Conservation (phyloP, 371 early-diverging fungal species). For the Syncephalastrum sp. region DNA sequence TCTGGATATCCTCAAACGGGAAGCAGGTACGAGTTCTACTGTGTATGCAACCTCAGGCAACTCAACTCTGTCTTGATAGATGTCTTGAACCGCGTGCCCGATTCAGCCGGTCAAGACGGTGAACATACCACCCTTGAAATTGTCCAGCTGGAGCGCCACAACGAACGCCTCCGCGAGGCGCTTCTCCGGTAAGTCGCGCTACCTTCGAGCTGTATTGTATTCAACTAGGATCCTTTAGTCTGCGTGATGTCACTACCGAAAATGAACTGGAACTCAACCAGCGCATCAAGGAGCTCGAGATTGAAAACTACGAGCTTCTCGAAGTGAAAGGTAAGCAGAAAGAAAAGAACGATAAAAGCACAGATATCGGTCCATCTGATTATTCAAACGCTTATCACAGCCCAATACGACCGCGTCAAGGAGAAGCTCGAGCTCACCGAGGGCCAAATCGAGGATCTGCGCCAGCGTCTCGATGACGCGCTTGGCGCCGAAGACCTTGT, state of each 20-base stretch:
- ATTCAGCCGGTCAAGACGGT: conserved; percentile 46
- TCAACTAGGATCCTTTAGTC: conserved; percentile 27
- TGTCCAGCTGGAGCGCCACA: conserved; percentile 76
- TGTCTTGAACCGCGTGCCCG: conserved; percentile 36
- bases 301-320: conserved; percentile 56
- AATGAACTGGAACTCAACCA: conserved; percentile 69
- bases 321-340: conserved; percentile 44
- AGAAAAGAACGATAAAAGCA: conserved; percentile 1
- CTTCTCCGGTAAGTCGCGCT: too few species aligned
- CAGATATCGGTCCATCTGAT: not conserved
- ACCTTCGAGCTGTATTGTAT: not conserved
- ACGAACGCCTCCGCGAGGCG: conserved; percentile 74
- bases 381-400: conserved; percentile 15
- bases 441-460: conserved; percentile 77
- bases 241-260: conserved; percentile 79
- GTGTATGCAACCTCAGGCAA: conserved; percentile 30
- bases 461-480: conserved; percentile 80
- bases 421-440: conserved; percentile 66
- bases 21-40: conserved; percentile 58
- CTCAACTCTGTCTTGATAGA: conserved; percentile 50
- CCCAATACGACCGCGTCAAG: conserved; percentile 54
- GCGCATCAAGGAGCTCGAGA: conserved; percentile 67
- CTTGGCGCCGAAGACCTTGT: conserved; percentile 80
- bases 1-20: conserved; percentile 68
- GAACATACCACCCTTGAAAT: conserved; percentile 58